phyloP scores from a whole-genome alignment of 2,329 filamentous ascomycete species.

The Botrytis deweyae region DNA sequence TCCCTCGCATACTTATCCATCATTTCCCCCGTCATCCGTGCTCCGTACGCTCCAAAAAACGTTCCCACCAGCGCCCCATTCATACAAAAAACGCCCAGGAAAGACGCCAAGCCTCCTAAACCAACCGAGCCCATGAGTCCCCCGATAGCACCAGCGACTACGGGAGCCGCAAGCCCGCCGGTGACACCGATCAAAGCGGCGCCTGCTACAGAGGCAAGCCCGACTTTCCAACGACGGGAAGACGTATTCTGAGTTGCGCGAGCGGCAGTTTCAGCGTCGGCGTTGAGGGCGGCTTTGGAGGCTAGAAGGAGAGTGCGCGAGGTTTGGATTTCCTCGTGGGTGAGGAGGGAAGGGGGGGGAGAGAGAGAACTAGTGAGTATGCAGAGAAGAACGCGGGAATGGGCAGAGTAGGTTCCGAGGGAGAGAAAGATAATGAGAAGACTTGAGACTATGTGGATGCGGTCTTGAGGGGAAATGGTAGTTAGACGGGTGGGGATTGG shows the following conservation, averaged over 20 bases:
- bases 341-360: constrained; percentile 60
- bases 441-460: constrained; percentile 65
- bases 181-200: constrained; percentile 89
- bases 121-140: constrained; percentile 83
- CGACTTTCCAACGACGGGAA: constrained; percentile 81
- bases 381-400: constrained; percentile 68
- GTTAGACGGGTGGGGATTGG: constrained; percentile 55
- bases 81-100: constrained; percentile 81
- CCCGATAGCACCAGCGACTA: constrained; percentile 83
- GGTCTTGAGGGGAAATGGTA: constrained; percentile 57
- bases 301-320: constrained; percentile 72
- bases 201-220: constrained; percentile 80
- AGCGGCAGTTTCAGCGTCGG: constrained; percentile 69
- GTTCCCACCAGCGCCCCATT: constrained; percentile 83
- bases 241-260: constrained; percentile 63
- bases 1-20: constrained; percentile 86
- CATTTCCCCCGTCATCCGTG: constrained; percentile 74
- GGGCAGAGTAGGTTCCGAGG: constrained; percentile 70
- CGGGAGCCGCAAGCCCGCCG: constrained; percentile 83
- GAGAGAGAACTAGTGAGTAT: constrained; percentile 65
- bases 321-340: constrained; percentile 71
- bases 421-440: constrained; percentile 69
- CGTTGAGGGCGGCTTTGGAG: constrained; percentile 61
- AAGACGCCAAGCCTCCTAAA: constrained; percentile 80
- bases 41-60: constrained; percentile 86